phyloP scores from a whole-genome alignment of 139 green algal genomes.

The Tetradesmus lagerheimii region DNA sequence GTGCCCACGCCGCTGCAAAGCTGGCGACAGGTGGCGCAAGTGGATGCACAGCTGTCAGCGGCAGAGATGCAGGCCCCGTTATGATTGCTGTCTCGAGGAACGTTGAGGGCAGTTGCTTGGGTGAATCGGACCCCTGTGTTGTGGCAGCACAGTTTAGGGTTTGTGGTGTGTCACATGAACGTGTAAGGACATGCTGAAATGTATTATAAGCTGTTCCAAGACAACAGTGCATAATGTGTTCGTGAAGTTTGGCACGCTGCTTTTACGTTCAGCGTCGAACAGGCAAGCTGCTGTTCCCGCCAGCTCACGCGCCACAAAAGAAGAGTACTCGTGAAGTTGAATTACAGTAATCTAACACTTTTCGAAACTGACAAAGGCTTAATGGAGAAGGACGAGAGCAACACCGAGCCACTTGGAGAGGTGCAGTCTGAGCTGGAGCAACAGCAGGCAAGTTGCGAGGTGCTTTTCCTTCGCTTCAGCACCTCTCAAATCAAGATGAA shows the following conservation, averaged over 20 bases:
- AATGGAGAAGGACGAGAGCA: background rate
- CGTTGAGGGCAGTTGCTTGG: background rate
- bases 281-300: background rate
- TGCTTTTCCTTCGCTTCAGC: too few relatives aligned
- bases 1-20: conserved; percentile 35
- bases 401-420: background rate
- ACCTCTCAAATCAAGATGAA: too few relatives aligned
- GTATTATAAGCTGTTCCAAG: too few relatives aligned
- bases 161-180: background rate
- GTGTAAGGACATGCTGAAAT: background rate
- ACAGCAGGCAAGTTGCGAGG: background rate
- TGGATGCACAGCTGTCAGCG: background rate
- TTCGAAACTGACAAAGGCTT: background rate
- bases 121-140: background rate
- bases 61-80: background rate
- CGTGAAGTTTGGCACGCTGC: too few relatives aligned
- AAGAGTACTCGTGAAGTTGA: too few relatives aligned
- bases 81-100: background rate
- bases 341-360: background rate
- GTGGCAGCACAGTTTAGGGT: conserved; percentile 1
- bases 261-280: background rate
- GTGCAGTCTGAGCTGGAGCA: background rate
- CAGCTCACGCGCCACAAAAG: background rate
- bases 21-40: background rate
- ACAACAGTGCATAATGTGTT: too few relatives aligned